A percentile compares a stretch with the other conserved stretches of the same genome.
These are phyloP conservation scores for Iris macrosiphon DNA, from an alignment of 106 monocot species.

Conservation along the genomic window DNA sequence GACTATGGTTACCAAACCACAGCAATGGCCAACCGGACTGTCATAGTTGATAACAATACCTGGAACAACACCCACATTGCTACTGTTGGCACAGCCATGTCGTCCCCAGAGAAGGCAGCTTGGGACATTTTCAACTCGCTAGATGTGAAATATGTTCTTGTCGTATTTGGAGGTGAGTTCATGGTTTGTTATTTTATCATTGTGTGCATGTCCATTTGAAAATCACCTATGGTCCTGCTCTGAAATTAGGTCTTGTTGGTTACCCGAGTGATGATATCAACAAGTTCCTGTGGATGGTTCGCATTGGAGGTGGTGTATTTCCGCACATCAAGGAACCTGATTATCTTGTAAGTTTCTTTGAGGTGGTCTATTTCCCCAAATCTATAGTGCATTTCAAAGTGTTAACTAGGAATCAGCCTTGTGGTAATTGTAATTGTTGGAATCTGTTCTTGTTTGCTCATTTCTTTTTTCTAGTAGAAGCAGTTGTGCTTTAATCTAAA, in stretches of 20 bases:
- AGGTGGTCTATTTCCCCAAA: not conserved
- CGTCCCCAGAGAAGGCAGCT: conserved; percentile 90
- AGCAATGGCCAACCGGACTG: conserved; percentile 98
- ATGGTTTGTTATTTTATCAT: not conserved
- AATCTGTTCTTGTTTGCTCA: no score
- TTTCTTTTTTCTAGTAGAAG: no score
- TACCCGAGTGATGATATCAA: conserved; percentile 99
- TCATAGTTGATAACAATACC: conserved; percentile 99
- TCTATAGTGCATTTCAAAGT: not conserved
- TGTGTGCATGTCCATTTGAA: not conserved
- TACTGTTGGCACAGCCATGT: conserved; percentile 98
- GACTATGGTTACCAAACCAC: conserved; percentile 99
- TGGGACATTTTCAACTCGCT: conserved; percentile 94
- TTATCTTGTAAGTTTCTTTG: conserved; percentile 76
- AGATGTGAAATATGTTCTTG: conserved; percentile 99
- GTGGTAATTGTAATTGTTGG: no score
- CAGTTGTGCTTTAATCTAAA: no score
- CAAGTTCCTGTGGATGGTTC: conserved; percentile 99
- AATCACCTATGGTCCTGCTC: not conserved
- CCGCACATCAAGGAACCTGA: conserved; percentile 98
- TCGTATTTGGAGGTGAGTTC: conserved; percentile 85
- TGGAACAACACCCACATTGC: conserved; percentile 99
- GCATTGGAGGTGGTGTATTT: conserved; percentile 98
- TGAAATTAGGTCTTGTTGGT: conserved; percentile 82
- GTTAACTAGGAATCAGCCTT: not conserved